Evolutionary conservation across 768 basidiomycete genomes (phyloP).

Genomic region (Fibroporia radiculosa): DNA sequence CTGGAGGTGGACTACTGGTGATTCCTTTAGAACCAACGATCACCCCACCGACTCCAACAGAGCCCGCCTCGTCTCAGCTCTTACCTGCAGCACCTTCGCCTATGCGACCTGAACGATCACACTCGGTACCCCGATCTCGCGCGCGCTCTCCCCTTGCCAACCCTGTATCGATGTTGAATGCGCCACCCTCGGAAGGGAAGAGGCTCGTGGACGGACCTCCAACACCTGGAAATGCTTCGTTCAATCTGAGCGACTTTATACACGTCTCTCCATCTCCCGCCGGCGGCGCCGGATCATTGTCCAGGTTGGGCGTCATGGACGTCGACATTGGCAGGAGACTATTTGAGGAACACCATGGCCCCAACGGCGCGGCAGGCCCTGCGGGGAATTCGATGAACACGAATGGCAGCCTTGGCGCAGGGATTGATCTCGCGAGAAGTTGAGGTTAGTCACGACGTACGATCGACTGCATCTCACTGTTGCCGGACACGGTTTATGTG

Average conservation of each 20-base stretch:
- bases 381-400: background rate
- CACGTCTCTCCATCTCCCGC: slow-evolving; percentile 64
- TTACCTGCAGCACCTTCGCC: slow-evolving; percentile 6
- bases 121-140: slow-evolving; percentile 2
- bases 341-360: slow-evolving; percentile 58
- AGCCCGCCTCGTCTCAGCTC: slow-evolving; percentile 8
- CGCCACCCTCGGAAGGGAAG: slow-evolving; percentile 18
- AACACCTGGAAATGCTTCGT: slow-evolving; percentile 31
- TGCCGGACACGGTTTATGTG: background rate
- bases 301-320: slow-evolving; percentile 34
- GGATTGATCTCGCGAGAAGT: slow-evolving; percentile 17
- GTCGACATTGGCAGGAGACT: slow-evolving; percentile 60
- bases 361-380: background rate
- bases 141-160: slow-evolving; percentile 9
- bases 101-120: background rate
- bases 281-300: slow-evolving; percentile 23
- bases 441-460: background rate
- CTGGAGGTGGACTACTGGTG: slow-evolving; percentile 4
- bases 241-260: slow-evolving; percentile 67
- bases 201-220: slow-evolving; percentile 16
- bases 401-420: slow-evolving; percentile 13
- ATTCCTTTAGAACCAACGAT: slow-evolving; percentile 24
- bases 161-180: slow-evolving; percentile 6
- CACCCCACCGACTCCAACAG: slow-evolving; percentile 25
- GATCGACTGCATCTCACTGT: background rate